Conservation (phyloP, 257 asterid genomes). For the Plantago elongata region DNA sequence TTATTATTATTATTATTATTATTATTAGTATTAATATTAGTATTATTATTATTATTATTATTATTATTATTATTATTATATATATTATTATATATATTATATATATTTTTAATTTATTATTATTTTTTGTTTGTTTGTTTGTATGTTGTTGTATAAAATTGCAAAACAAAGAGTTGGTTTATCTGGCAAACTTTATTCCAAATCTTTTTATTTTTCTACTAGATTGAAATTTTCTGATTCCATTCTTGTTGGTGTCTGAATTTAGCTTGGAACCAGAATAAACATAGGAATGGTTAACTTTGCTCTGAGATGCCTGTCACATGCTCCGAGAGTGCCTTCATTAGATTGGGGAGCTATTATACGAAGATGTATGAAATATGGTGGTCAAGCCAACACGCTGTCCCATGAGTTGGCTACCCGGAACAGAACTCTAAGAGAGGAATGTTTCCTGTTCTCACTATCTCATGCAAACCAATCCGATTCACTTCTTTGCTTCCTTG, state of each 20-base stretch:
- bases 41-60: too few species aligned
- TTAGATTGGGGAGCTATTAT: conserved; percentile 75
- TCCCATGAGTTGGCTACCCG: conserved; percentile 25
- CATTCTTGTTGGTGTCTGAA: conserved; percentile 18
- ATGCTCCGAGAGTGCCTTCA: conserved; percentile 74
- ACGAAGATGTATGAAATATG: conserved; percentile 78
- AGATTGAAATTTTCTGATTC: conserved; percentile 12
- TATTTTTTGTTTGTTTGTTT: too few species aligned
- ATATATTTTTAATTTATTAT: too few species aligned
- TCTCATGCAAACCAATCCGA: conserved; percentile 66
- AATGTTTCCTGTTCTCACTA: conserved; percentile 67
- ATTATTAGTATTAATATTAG: too few species aligned
- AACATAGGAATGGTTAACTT: conserved; percentile 41
- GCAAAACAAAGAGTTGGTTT: neutral
- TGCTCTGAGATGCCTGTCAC: conserved; percentile 69
- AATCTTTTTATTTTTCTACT: neutral
- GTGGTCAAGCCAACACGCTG: conserved; percentile 45
- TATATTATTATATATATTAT: too few species aligned
- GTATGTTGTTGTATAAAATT: too few species aligned
- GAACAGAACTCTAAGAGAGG: conserved; percentile 70
- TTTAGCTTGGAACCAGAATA: conserved; percentile 47
- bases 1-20: too few species aligned
- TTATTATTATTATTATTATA: too few species aligned
- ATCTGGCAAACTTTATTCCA: neutral
- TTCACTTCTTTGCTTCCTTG: conserved; percentile 74